Evolutionary conservation across 106 monocot genomes (phyloP).

Genomic region (Amphibolis antarctica): DNA sequence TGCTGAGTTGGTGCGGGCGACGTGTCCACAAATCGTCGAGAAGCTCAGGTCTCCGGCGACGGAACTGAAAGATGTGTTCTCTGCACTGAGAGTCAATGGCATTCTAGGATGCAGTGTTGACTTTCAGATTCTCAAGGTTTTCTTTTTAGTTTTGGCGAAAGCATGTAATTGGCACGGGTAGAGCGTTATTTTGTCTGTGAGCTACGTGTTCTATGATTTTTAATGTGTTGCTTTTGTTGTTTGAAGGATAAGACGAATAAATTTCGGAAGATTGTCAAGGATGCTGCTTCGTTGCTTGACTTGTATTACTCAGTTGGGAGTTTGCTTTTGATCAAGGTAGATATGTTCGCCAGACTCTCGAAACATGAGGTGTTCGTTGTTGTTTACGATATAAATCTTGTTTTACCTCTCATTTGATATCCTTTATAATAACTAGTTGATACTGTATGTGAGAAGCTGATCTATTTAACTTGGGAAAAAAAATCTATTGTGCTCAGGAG

Average conservation of each 20-base stretch:
- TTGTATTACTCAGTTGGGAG: constrained; percentile 52
- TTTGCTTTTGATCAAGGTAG: constrained; percentile 71
- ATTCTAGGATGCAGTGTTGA: constrained; percentile 49
- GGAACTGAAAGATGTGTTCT: constrained; percentile 38
- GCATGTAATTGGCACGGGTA: too few relatives aligned
- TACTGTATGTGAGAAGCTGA: too few relatives aligned
- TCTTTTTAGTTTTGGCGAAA: neutral
- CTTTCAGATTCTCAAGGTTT: constrained; percentile 34
- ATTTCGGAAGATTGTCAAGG: constrained; percentile 46
- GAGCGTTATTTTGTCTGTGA: neutral
- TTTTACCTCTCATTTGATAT: too few relatives aligned
- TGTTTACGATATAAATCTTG: too few relatives aligned
- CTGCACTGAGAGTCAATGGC: constrained; percentile 49
- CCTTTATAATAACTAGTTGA: too few relatives aligned
- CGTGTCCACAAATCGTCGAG: constrained; percentile 39
- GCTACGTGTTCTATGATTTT: neutral
- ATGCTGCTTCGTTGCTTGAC: constrained; percentile 45
- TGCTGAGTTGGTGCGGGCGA: constrained; percentile 10
- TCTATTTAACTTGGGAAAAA: too few relatives aligned
- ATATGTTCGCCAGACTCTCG: neutral
- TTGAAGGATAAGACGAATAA: constrained; percentile 41
- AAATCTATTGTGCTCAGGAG: too few relatives aligned
- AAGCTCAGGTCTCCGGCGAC: constrained; percentile 37
- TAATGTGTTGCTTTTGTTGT: neutral
- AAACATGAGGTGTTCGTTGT: neutral